phyloP scores from a whole-genome alignment of 2,329 filamentous ascomycete genomes.

The Alternaria angustiovoidea region DNA sequence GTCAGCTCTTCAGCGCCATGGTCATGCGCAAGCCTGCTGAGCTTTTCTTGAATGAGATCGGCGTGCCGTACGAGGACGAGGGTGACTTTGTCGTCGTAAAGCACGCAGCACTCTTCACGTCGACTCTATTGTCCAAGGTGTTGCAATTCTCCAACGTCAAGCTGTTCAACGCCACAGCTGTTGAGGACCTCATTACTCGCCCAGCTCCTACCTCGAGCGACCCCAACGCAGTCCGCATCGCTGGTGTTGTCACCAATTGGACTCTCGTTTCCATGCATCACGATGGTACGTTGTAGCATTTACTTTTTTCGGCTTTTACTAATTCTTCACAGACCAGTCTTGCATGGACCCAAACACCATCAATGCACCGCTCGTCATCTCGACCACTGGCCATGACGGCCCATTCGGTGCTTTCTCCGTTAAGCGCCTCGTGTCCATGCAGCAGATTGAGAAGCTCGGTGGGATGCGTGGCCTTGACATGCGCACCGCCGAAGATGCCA shows the following conservation, averaged over 20 bases:
- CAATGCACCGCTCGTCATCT: conserved; percentile 88
- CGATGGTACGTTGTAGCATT: conserved; percentile 24
- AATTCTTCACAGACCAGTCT: conserved; percentile 73
- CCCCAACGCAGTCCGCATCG: conserved; percentile 70
- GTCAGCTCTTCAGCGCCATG: conserved; percentile 95
- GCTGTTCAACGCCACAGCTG: conserved; percentile 92
- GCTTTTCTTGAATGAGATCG: conserved; percentile 80
- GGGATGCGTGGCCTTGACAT: conserved; percentile 95
- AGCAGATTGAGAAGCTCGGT: conserved; percentile 80
- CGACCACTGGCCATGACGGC: conserved; percentile 88
- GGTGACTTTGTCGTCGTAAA: conserved; percentile 90
- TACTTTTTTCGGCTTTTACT: conserved; percentile 5
- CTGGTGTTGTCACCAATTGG: conserved; percentile 96
- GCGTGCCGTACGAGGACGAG: conserved; percentile 87
- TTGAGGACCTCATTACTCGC: conserved; percentile 92
- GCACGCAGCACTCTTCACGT: conserved; percentile 92
- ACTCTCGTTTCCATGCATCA: conserved; percentile 78
- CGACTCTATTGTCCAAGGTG: conserved; percentile 83
- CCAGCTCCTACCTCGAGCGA: conserved; percentile 54
- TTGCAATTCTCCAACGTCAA: conserved; percentile 89
- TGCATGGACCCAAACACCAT: conserved; percentile 99
- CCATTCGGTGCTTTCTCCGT: conserved; percentile 91
- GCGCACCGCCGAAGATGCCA: conserved; percentile 89
- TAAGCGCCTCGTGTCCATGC: conserved; percentile 91
- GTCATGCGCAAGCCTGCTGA: conserved; percentile 93